Evolutionary conservation across 257 asterid genomes (phyloP).

Genomic region (Misopates orontium): DNA sequence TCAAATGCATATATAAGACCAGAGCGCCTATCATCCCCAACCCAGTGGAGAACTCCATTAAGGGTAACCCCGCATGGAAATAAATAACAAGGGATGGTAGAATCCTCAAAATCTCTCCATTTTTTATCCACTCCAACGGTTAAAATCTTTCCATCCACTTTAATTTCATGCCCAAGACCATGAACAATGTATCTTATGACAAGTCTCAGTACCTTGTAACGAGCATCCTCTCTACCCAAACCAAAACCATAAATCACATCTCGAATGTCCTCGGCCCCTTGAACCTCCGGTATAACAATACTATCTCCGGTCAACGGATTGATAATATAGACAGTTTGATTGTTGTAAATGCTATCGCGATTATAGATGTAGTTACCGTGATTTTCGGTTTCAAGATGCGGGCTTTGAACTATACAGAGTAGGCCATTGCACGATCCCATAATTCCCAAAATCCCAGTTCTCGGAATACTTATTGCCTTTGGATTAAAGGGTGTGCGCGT

Average conservation of each 20-base stretch:
- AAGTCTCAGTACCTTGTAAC: slow-evolving; percentile 21
- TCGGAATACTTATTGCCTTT: background rate
- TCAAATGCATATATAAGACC: too few relatives aligned
- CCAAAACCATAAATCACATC: slow-evolving; percentile 25
- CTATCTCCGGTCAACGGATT: slow-evolving; percentile 20
- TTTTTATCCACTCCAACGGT: slow-evolving; percentile 22
- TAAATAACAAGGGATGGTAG: background rate
- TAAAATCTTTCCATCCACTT: background rate
- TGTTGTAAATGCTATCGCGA: background rate
- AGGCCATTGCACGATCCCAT: slow-evolving; percentile 26
- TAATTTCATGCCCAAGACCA: too few relatives aligned
- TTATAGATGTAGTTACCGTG: too few relatives aligned
- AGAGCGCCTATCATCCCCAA: too few relatives aligned
- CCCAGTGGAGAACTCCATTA: too few relatives aligned
- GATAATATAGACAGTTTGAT: slow-evolving; percentile 18
- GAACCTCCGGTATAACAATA: slow-evolving; percentile 1
- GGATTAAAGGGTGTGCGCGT: too few relatives aligned
- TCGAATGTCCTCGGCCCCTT: background rate
- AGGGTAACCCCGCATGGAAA: slow-evolving; percentile 15
- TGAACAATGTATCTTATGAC: background rate
- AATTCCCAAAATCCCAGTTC: background rate
- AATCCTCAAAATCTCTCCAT: slow-evolving; percentile 27
- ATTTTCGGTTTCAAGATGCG: background rate
- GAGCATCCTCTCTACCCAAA: background rate
- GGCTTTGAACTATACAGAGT: slow-evolving; percentile 21